phyloP scores from a whole-genome alignment of 139 green algal genomes.

The Axilococcus clingmanii region DNA sequence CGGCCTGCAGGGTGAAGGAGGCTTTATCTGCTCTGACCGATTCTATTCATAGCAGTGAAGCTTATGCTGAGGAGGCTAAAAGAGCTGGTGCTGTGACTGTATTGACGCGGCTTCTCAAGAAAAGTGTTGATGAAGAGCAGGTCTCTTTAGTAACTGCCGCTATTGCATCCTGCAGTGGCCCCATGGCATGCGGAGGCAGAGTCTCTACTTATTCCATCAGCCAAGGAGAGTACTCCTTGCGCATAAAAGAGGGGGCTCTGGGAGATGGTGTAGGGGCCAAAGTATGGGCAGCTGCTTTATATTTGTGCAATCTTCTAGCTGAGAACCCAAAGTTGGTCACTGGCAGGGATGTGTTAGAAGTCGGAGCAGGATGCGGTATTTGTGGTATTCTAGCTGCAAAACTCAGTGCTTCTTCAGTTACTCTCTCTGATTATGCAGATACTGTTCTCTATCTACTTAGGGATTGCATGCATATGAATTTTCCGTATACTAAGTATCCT shows the following conservation, averaged over 20 bases:
- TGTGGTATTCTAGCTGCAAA: slow-evolving; percentile 64
- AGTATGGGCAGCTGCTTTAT: slow-evolving; percentile 58
- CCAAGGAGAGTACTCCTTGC: slow-evolving; percentile 34
- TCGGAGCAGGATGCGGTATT: slow-evolving; percentile 64
- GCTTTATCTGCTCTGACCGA: slow-evolving; percentile 2
- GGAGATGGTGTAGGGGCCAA: slow-evolving; percentile 65
- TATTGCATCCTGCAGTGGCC: slow-evolving; percentile 53
- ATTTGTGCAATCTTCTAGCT: slow-evolving; percentile 16
- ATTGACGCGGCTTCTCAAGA: slow-evolving; percentile 11
- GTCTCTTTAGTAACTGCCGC: slow-evolving; percentile 39
- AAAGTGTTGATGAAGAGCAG: slow-evolving; percentile 35
- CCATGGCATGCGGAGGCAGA: slow-evolving; percentile 37
- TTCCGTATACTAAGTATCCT: neutral
- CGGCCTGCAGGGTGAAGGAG: too few relatives aligned
- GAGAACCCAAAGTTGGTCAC: slow-evolving; percentile 33
- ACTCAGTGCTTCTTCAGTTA: slow-evolving; percentile 44
- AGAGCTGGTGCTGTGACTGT: slow-evolving; percentile 1
- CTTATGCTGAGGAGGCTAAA: neutral
- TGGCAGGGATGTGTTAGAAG: slow-evolving; percentile 57
- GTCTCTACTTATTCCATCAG: slow-evolving; percentile 19
- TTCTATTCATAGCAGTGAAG: neutral
- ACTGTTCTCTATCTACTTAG: slow-evolving; percentile 53
- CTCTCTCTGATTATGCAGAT: slow-evolving; percentile 61
- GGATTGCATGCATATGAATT: slow-evolving; percentile 7
- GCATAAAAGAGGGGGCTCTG: slow-evolving; percentile 52